These are phyloP conservation scores for Hypoxylon trugodes DNA, from an alignment of 495 filamentous ascomycete species.

Conservation along the genomic window DNA sequence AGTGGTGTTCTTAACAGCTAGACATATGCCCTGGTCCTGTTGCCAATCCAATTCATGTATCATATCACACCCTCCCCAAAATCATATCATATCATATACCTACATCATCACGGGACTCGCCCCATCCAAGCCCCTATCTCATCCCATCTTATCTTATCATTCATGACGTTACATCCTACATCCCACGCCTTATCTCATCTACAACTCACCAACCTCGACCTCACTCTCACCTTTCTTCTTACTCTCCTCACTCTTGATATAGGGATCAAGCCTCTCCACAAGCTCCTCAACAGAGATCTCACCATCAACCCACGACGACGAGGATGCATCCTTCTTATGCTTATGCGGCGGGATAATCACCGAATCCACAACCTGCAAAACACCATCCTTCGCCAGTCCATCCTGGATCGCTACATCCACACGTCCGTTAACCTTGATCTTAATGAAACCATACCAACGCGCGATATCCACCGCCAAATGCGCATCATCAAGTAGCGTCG, in stretches of 20 bases:
- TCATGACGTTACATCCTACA: conserved; percentile 20
- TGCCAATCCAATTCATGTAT: not conserved
- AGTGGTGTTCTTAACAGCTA: no score
- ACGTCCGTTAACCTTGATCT: conserved; percentile 76
- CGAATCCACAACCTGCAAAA: conserved; percentile 73
- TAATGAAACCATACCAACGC: conserved; percentile 67
- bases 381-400: conserved; percentile 74
- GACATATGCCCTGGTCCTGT: no score
- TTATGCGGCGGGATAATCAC: conserved; percentile 78
- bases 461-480: conserved; percentile 71
- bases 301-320: conserved; percentile 52
- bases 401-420: conserved; percentile 67
- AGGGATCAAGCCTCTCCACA: conserved; percentile 58
- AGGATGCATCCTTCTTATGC: conserved; percentile 32
- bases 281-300: conserved; percentile 73
- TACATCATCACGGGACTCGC: not conserved
- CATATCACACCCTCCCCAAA: not conserved
- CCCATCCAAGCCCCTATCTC: not conserved
- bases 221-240: conserved; percentile 16
- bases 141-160: not conserved
- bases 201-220: conserved; percentile 26
- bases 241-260: conserved; percentile 19
- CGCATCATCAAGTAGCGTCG: conserved; percentile 68
- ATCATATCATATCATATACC: not conserved
- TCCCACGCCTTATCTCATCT: conserved; percentile 38